Evolutionary conservation across 768 basidiomycete genomes (phyloP), one percentile per base, ranked within the genome.

Genomic region (Tricholoma saponaceum): DNA sequence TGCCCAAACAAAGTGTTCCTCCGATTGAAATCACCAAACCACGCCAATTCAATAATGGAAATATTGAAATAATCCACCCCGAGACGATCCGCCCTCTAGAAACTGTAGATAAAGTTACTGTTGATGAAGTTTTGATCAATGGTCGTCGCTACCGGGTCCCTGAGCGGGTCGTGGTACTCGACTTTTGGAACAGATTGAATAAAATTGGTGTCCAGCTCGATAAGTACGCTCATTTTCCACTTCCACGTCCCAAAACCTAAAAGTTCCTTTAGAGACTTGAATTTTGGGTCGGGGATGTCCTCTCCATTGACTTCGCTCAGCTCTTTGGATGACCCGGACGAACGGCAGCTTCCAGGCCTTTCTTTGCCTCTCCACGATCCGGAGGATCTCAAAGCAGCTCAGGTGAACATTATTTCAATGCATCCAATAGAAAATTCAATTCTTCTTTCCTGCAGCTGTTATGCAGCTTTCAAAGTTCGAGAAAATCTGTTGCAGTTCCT

Each of bases 141-240:
- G 90, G 90, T 30, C 87, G 92, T 61, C 84, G 91, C 44, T 98
- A 97, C 73, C 80, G 95, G 66, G 87, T 98, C 22, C 97, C 97
- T 3, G 97, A 98, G 69, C 83, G 86, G 58, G 81, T 95, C 51
- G 90, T 99, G 62, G 81, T 91, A 47, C 81, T 99, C 50, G 96
- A 99, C 70, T 99, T 99, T 67, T 98, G 96, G 95, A 87, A 84
- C 56, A 95, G 90, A 70, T 77, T 91, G 57, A 81, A 74, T 55
- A 79, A 79, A 57, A 71, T 66, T 28, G 72, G 72, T 59, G 71
- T 68, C 33, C 72, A 72, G 55, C 61, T 72, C 47, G 74, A 69
- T 25, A 75, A 70, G 85, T 83, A 61, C 63, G 76, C 73, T 54
- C n/a, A 32, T 47, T 39, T 20, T 56, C 16, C 37, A 22, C 33